Base-by-base conservation (phyloP, 1,284 basidiomycete species). In the Hemileia vastatrix region DNA sequence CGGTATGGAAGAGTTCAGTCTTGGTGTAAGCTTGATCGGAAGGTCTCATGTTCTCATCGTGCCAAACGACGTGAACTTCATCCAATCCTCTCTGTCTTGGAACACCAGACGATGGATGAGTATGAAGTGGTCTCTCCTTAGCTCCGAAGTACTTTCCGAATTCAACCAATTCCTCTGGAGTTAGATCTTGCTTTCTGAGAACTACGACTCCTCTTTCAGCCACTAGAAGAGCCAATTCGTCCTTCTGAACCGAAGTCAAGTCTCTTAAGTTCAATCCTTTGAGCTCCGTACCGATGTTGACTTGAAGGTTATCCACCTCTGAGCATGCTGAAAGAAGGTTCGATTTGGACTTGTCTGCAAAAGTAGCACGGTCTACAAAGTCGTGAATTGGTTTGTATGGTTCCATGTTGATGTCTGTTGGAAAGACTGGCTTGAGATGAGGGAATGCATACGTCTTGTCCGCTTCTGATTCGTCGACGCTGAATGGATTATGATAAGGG, bases 141-240 rank as follows among this genome's bases (percentile, higher is more conserved):
- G n/a, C 63, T 18, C 72, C 72, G 31, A 73, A 67, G 66, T 74
- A 73, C 2, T 68, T 48, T 45, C 73, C 73, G n/a, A 73, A 68
- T 18, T 67, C 67, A n/a, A 66, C 65, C 58, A 72, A 70, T 36
- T 67, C 45, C 51, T 71, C 69, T 13, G 71, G 71, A 5, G 72
- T 69, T 15, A 73, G 40, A 53, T 75, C 71, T 50, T 75, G 73
- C 64, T 75, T 70, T 6, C 72, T 66, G 68, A 75, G 70, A 65
- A 76, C 43, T 71, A 67, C 51, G 19, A 67, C 66, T 3, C 62
- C 57, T 13, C 66, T 57, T 57, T 67, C 66, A 11, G 65, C 66
- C 36, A 66, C 57, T 9, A 67, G 60, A 24, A 67, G 56, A 8
- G 66, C 66, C n/a, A 67, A 62, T 57, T 67, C 66, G 36, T 67